Evolutionary conservation across 1,139 yeast species (phyloP).

Genomic region (Saccharomycopsis hybrid): DNA sequence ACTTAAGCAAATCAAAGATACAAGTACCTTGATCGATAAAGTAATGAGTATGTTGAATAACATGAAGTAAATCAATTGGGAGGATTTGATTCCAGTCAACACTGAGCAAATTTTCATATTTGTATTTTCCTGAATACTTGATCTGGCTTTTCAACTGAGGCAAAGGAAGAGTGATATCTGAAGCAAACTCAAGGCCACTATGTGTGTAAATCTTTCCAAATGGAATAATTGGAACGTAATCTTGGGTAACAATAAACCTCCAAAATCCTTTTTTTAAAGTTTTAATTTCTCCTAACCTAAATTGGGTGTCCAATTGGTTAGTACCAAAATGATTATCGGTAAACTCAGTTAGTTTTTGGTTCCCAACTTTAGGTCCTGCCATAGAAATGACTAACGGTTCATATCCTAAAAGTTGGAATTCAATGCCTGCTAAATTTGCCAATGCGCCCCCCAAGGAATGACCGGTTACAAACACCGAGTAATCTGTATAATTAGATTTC

Average conservation of each 20-base stretch:
- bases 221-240: slow-evolving; percentile 53
- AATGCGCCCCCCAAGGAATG: slow-evolving; percentile 58
- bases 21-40: slow-evolving; percentile 7
- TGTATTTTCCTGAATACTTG: slow-evolving; percentile 9
- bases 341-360: slow-evolving; percentile 36
- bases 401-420: slow-evolving; percentile 37
- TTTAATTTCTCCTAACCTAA: slow-evolving; percentile 29
- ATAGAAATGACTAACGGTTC: slow-evolving; percentile 41
- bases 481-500: slow-evolving; percentile 28
- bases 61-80: slow-evolving; percentile 9
- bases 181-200: slow-evolving; percentile 45
- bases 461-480: slow-evolving; percentile 41
- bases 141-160: slow-evolving; percentile 10
- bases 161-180: slow-evolving; percentile 31
- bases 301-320: slow-evolving; percentile 21
- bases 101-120: slow-evolving; percentile 7
- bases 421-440: slow-evolving; percentile 46
- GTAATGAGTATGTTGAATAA: slow-evolving; percentile 11
- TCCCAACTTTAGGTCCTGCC: slow-evolving; percentile 51
- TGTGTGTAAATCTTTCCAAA: slow-evolving; percentile 40
- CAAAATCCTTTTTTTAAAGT: slow-evolving; percentile 31
- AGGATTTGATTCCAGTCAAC: slow-evolving; percentile 2
- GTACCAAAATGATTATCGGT: slow-evolving; percentile 34
- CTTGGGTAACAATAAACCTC: slow-evolving; percentile 51
- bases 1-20: slow-evolving; percentile 1